A percentile compares a stretch with the other conserved stretches of the same genome.
Conservation (phyloP, 2,329 filamentous ascomycete genomes). For the Talaromyces sp. region DNA sequence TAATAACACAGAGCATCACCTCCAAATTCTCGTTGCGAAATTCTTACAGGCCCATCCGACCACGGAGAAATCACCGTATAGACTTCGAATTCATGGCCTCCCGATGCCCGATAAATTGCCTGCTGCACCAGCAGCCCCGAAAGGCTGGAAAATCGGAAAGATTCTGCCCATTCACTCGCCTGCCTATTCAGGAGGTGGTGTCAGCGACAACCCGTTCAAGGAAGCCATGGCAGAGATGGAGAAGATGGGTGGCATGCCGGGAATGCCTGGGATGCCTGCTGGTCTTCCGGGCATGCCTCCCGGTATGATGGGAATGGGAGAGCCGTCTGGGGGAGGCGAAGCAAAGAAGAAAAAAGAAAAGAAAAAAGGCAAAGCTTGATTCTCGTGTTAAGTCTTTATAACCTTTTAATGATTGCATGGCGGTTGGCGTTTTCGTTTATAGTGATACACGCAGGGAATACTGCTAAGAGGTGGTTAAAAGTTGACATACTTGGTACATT, state of each 20-base stretch:
- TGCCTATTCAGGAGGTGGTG: constrained; percentile 85
- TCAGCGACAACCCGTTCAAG: constrained; percentile 90
- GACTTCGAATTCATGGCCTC: constrained; percentile 68
- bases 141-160: constrained; percentile 84
- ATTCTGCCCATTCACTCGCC: constrained; percentile 84
- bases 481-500: not conserved
- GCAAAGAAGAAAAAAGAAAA: constrained; percentile 45
- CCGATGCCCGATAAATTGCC: constrained; percentile 64
- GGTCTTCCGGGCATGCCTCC: constrained; percentile 8
- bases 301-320: constrained; percentile 43
- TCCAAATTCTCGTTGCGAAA: constrained; percentile 74
- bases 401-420: constrained; percentile 31
- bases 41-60: constrained; percentile 77
- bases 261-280: constrained; percentile 31
- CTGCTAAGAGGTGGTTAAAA: not conserved
- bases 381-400: constrained; percentile 12
- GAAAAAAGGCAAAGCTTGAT: constrained; percentile 43
- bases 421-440: constrained; percentile 27
- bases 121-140: constrained; percentile 69
- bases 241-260: constrained; percentile 36
- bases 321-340: constrained; percentile 22
- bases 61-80: constrained; percentile 64
- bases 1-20: constrained; percentile 62
- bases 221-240: constrained; percentile 96
- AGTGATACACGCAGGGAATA: not conserved